Base-by-base conservation (phyloP, 139 green algal species). In the Trebouxia sp. region DNA sequence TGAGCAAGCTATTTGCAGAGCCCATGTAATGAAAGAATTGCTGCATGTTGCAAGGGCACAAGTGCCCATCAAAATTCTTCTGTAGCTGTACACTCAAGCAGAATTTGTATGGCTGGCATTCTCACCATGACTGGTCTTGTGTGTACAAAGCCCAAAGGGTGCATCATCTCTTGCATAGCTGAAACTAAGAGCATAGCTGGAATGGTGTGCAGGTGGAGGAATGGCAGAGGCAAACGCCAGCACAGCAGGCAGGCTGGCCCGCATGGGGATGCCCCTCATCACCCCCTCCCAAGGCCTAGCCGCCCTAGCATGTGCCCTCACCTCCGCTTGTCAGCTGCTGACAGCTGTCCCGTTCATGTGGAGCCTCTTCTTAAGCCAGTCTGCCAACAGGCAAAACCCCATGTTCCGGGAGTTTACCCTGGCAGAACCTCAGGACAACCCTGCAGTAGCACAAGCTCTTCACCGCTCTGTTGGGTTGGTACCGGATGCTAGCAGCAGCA, bases 191-290 rank as follows among this genome's bases (percentile, higher is more conserved):
- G 3, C 32, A 3, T 45, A 41, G 17, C 14, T n/a, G 58, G 26
- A 70, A 70, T n/a, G 20, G 26, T 41, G 11, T 70, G n/a, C n/a
- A n/a, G n/a, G 42, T 9, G 78, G 78, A 32, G 80, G 80, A 67
- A 83, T 83, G 80, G 80, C 80, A 10, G n/a, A 37, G 6, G 53
- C 45, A 37, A 35, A 83, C 53, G 66, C 42, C 78, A 53, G 65
- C 50, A 72, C 42, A n/a, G 66, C 24, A 47, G 38, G n/a, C 67
- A 43, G 80, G 69, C 86, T 89, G 84, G 78, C 91, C 62, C 86
- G 90, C 10, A 88, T 95, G 35, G 94, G 94, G 10, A 88, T 96
- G 48, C 89, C 88, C 20, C 75, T 90, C 7, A 82, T 97, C 56
- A 56, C 85, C 24, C 88, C 94, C 0, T 42, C 69, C 6, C 70